Conservation (phyloP, 2,329 filamentous ascomycete genomes). For the Apiospora kogelbergensis region DNA sequence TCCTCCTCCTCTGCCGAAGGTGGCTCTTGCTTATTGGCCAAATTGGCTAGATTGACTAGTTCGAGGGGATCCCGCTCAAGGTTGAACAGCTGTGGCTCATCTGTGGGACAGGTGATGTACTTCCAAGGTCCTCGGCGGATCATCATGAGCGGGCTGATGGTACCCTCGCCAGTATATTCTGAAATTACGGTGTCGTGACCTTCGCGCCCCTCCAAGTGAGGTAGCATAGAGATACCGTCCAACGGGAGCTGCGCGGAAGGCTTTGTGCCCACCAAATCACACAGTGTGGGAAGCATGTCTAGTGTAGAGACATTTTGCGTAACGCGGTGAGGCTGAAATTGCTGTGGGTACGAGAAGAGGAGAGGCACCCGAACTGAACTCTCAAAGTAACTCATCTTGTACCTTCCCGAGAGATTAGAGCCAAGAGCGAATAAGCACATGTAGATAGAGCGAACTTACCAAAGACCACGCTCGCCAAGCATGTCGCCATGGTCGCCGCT, state of each 20-base stretch:
- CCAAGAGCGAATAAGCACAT: not conserved
- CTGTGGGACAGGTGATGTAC: conserved; percentile 81
- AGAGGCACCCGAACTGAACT: conserved; percentile 86
- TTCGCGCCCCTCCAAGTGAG: conserved; percentile 68
- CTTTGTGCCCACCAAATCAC: conserved; percentile 74
- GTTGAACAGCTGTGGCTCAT: conserved; percentile 84
- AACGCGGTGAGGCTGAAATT: conserved; percentile 74
- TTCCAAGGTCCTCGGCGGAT: conserved; percentile 89
- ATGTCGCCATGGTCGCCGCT: conserved; percentile 95
- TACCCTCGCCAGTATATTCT: conserved; percentile 94
- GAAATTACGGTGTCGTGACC: conserved; percentile 86
- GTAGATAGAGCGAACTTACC: conserved; percentile 48
- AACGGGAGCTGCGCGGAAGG: conserved; percentile 73
- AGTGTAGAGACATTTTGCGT: conserved; percentile 85
- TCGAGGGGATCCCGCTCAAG: conserved; percentile 74
- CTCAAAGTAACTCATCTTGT: conserved; percentile 98
- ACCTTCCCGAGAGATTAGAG: conserved; percentile 37
- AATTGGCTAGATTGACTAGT: conserved; percentile 65
- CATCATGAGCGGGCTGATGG: conserved; percentile 88
- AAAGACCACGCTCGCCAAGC: conserved; percentile 87
- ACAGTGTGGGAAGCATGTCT: conserved; percentile 86
- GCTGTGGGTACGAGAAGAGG: conserved; percentile 76
- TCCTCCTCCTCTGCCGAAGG: conserved; percentile 45
- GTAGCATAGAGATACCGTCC: conserved; percentile 79
- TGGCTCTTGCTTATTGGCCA: conserved; percentile 33